Percentiles rank a stretch among this genome's conserved stretches.
Conservation (phyloP, 2,329 filamentous ascomycete species). For the Coleophoma eucalyptorum region DNA sequence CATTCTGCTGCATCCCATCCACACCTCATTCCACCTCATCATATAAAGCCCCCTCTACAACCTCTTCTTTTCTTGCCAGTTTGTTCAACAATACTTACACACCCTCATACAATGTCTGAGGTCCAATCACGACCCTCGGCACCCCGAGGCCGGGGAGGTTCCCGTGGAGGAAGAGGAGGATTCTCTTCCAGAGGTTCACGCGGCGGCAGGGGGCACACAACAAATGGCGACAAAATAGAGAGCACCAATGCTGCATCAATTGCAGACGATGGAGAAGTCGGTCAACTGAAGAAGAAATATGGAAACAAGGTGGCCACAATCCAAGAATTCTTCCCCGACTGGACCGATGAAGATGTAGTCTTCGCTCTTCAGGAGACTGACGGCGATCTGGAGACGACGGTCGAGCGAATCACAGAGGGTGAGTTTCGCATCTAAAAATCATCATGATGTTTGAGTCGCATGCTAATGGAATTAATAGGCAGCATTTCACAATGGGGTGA, state of each 20-base stretch:
- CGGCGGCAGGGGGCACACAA: conserved; percentile 60
- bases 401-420: conserved; percentile 80
- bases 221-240: conserved; percentile 70
- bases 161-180: conserved; percentile 79
- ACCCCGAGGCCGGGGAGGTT: conserved; percentile 84
- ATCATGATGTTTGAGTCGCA: neutral
- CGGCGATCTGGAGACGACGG: conserved; percentile 71
- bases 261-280: conserved; percentile 85
- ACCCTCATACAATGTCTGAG: conserved; percentile 77
- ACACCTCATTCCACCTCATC: conserved; percentile 8
- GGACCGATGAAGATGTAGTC: conserved; percentile 92
- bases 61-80: conserved; percentile 12
- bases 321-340: conserved; percentile 91
- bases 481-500: conserved; percentile 81
- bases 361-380: conserved; percentile 88
- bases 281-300: conserved; percentile 88
- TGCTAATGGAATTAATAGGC: conserved; percentile 41
- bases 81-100: conserved; percentile 17
- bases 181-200: conserved; percentile 67
- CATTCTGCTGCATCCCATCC: conserved; percentile 13
- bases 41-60: conserved; percentile 1
- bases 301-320: conserved; percentile 74
- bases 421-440: conserved; percentile 20
- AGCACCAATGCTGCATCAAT: conserved; percentile 54
- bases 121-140: conserved; percentile 79